phyloP scores from a whole-genome alignment of 208 protist species.

The Trypanosoma boissoni region DNA sequence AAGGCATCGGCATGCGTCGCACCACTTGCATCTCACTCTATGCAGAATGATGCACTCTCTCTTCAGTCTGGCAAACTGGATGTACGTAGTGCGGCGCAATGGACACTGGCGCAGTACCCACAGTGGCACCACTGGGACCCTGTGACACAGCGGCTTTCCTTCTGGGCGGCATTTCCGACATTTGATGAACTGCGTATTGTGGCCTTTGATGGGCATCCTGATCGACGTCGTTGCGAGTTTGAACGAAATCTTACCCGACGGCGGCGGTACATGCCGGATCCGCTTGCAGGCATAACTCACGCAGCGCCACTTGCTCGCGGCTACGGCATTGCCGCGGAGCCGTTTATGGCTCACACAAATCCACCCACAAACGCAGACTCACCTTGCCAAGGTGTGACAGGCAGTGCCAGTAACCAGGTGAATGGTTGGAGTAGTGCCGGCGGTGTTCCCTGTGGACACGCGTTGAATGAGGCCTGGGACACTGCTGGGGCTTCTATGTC shows the following conservation, averaged over 20 bases:
- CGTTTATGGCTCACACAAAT: no score
- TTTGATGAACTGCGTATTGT: conserved; percentile 27
- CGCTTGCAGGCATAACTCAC: no score
- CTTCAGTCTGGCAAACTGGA: conserved; percentile 1
- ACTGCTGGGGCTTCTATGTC: conserved; percentile 7
- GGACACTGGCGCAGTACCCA: conserved; percentile 15
- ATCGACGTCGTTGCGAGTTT: conserved; percentile 27
- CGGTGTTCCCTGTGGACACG: background rate
- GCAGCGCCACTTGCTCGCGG: no score
- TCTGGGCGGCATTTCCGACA: conserved; percentile 18
- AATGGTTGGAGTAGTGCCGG: background rate
- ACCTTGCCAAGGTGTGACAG: no score
- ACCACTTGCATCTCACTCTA: background rate
- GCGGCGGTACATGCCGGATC: no score
- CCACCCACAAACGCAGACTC: no score
- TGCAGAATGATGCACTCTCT: background rate
- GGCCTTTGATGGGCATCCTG: conserved; percentile 17
- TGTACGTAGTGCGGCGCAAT: conserved; percentile 13
- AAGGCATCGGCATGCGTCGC: background rate
- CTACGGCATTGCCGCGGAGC: no score
- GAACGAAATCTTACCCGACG: conserved; percentile 19
- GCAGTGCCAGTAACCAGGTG: background rate
- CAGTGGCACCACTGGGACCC: conserved; percentile 6
- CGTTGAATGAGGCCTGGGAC: conserved; percentile 17
- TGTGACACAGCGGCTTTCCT: conserved; percentile 23